These are phyloP conservation scores for Penicillium sp. DNA, from an alignment of 2,329 filamentous ascomycete genomes.

Conservation along the genomic window DNA sequence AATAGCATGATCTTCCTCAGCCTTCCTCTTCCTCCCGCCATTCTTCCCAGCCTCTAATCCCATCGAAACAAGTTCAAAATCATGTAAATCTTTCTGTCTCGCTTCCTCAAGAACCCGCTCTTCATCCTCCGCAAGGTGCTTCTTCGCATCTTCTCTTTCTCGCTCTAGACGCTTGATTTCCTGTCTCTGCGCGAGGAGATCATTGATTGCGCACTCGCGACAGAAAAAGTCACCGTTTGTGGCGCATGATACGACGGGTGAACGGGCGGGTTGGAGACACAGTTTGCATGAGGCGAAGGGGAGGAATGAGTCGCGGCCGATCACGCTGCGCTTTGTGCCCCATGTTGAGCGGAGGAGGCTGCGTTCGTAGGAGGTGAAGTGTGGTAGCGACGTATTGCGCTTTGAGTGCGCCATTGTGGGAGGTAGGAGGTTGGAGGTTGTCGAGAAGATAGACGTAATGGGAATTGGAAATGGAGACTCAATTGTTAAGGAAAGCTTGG, in stretches of 20 bases:
- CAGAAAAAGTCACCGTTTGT: slow-evolving; percentile 87
- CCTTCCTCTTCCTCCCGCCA: slow-evolving; percentile 33
- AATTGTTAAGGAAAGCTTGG: neutral
- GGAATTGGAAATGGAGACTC: neutral
- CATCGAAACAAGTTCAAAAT: slow-evolving; percentile 85
- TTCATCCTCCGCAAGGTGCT: slow-evolving; percentile 65
- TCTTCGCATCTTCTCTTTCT: slow-evolving; percentile 63
- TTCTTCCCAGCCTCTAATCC: slow-evolving; percentile 52
- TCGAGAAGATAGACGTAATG: neutral
- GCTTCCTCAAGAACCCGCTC: slow-evolving; percentile 70
- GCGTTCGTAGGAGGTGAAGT: slow-evolving; percentile 93
- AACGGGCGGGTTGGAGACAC: slow-evolving; percentile 78
- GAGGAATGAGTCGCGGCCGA: slow-evolving; percentile 88
- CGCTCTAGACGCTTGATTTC: slow-evolving; percentile 84
- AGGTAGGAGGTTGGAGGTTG: neutral
- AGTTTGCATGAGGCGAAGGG: slow-evolving; percentile 87
- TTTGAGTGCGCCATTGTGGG: slow-evolving; percentile 60
- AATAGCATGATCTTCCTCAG: slow-evolving; percentile 32
- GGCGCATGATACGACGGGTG: slow-evolving; percentile 84
- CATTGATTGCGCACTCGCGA: slow-evolving; percentile 87
- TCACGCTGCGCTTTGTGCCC: slow-evolving; percentile 79
- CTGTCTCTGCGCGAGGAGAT: slow-evolving; percentile 88
- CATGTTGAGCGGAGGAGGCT: slow-evolving; percentile 79
- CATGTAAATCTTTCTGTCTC: slow-evolving; percentile 69
- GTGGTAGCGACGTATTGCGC: slow-evolving; percentile 86